A percentile compares a stretch with the other conserved stretches of the same genome.
Evolutionary conservation across 352 stramenopile genomes (phyloP).

Genomic region (Phytopythium sindhum): DNA sequence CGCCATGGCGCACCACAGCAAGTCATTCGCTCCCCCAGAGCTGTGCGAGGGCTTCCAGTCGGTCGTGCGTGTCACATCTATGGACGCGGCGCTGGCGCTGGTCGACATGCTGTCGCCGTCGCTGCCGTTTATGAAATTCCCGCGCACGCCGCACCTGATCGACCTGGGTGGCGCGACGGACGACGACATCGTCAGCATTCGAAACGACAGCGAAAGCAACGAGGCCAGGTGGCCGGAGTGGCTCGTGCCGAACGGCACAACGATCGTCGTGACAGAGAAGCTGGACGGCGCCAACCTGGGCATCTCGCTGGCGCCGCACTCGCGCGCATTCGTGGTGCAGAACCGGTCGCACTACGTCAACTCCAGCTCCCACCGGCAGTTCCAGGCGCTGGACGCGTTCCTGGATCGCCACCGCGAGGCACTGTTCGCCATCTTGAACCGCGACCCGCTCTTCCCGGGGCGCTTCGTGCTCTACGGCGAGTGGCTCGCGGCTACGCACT

Average conservation of each 20-base stretch:
- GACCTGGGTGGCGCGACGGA: slow-evolving; percentile 47
- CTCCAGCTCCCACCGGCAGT: slow-evolving; percentile 60
- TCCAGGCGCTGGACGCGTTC: slow-evolving; percentile 59
- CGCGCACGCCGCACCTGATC: slow-evolving; percentile 57
- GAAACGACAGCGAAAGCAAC: not conserved
- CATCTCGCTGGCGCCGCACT: slow-evolving; percentile 50
- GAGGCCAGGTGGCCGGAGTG: not conserved
- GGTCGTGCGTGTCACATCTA: slow-evolving; percentile 46
- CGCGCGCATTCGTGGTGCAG: slow-evolving; percentile 56
- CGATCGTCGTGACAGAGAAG: slow-evolving; percentile 76
- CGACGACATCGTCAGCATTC: slow-evolving; percentile 42
- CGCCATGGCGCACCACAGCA: slow-evolving; percentile 43
- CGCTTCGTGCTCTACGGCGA: slow-evolving; percentile 81
- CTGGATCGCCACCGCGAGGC: slow-evolving; percentile 32
- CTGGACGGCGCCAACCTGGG: slow-evolving; percentile 84
- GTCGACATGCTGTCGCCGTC: slow-evolving; percentile 29
- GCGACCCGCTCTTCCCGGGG: slow-evolving; percentile 49
- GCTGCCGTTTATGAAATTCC: slow-evolving; percentile 55
- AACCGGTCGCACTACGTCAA: slow-evolving; percentile 77
- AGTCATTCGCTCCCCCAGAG: slow-evolving; percentile 32
- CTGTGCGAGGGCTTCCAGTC: slow-evolving; percentile 47
- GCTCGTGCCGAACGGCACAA: slow-evolving; percentile 8
- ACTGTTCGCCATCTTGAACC: slow-evolving; percentile 43
- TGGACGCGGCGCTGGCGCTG: slow-evolving; percentile 35
- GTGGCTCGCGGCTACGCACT: slow-evolving; percentile 79